These are phyloP conservation scores for Russula vinacea DNA, from an alignment of 768 basidiomycete genomes.

Conservation along the genomic window DNA sequence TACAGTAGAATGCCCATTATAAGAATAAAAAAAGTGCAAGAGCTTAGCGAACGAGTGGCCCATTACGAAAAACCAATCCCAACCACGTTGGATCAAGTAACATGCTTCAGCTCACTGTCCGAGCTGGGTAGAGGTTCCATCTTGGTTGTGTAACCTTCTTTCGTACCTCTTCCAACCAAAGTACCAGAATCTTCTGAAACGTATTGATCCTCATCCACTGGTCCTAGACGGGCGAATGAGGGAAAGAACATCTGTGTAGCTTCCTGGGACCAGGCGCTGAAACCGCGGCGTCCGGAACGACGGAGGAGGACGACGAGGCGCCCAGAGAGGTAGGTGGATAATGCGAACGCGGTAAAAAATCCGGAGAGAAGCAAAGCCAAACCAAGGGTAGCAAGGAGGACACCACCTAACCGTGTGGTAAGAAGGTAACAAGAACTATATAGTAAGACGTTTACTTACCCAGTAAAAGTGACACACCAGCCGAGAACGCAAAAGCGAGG, in stretches of 20 bases:
- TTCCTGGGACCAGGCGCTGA: slow-evolving; percentile 21
- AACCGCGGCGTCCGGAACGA: slow-evolving; percentile 20
- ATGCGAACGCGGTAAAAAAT: slow-evolving; percentile 18
- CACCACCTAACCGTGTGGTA: slow-evolving; percentile 9
- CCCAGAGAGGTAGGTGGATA: slow-evolving; percentile 17
- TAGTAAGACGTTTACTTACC: slow-evolving; percentile 1
- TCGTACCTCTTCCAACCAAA: not conserved
- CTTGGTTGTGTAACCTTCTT: not conserved
- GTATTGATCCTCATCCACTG: slow-evolving; percentile 1
- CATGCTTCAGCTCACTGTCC: not conserved
- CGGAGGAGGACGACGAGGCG: slow-evolving; percentile 14
- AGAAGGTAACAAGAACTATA: not conserved
- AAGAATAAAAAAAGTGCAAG: not conserved
- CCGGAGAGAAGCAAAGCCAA: slow-evolving; percentile 22
- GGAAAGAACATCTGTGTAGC: slow-evolving; percentile 8
- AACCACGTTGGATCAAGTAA: not conserved
- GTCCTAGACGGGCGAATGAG: not conserved
- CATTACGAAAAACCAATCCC: not conserved
- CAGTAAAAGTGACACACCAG: slow-evolving; percentile 18
- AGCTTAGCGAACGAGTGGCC: not conserved
- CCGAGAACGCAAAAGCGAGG: slow-evolving; percentile 23
- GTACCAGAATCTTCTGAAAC: slow-evolving; percentile 12
- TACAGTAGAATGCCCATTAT: not conserved
- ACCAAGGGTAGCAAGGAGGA: slow-evolving; percentile 21
- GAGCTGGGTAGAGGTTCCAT: not conserved